Base-by-base conservation (phyloP, 1,139 yeast genomes). In the Protomyces macrosporus region DNA sequence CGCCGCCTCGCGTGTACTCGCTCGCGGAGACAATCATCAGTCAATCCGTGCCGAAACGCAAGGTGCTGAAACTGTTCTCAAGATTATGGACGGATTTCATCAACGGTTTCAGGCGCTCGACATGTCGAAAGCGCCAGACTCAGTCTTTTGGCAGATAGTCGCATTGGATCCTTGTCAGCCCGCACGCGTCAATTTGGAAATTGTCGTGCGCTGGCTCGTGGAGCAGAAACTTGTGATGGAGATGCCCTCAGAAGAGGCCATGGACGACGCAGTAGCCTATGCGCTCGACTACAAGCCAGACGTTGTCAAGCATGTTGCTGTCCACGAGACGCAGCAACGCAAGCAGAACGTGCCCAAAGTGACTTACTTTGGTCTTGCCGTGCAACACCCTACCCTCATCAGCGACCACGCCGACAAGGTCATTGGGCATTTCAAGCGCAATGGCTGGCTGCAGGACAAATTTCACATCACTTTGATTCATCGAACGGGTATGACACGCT, bases 11-110 rank as follows among this genome's bases (percentile, higher is more conserved):
- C 79, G 98, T 67, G 86, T 93, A 0, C 64, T 79, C 4, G 72
- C 72, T 0, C 80, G 99, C 69, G 98, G 97, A 0, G 95, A 90
- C 72, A 87, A 89, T 69, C 99, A 95, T 72, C 97, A 90, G 73
- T 83, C 95, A 0, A 88, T 95, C 57, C 85, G 86, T 69, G 80
- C 79, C 3, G 73, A 74, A 0, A 72, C 79, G 0, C 81, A 83
- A 67, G 82, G 81, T 5, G 74, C 74, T 1, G 73, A 75, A 10
- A 77, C 80, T 55, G 85, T 88, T 0, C 73, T 78, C 30, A 82
- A 79, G 12, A 85, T 93, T 39, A 84, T 91, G 88, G 76, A 78
- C 53, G 91, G 93, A 0, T 91, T 91, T 69, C 78, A 89, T 52
- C 77, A 77, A 2, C 76, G 96, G 64, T 90, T 85, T 71, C 67